These are phyloP conservation scores for Xylariaceae sp. DNA, from an alignment of 2,329 filamentous ascomycete species.

Conservation along the genomic window DNA sequence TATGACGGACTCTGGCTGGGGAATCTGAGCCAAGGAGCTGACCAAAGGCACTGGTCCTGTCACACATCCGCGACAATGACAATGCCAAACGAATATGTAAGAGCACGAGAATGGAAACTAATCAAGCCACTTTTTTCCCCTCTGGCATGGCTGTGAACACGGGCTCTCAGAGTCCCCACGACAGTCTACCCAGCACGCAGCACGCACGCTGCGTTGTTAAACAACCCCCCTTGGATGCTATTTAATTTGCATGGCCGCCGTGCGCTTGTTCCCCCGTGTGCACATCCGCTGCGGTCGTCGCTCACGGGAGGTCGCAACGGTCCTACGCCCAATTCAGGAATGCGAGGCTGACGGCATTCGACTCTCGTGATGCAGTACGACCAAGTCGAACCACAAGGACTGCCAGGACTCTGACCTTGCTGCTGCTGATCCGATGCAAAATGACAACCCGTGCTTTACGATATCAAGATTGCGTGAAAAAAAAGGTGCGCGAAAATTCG, in stretches of 20 bases:
- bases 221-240: background rate
- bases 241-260: slow-evolving; percentile 1
- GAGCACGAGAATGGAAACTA: slow-evolving; percentile 3
- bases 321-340: slow-evolving; percentile 15
- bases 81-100: slow-evolving; percentile 4
- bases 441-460: background rate
- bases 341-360: slow-evolving; percentile 19
- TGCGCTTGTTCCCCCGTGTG: slow-evolving; percentile 7
- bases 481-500: background rate
- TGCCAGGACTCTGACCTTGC: slow-evolving; percentile 1
- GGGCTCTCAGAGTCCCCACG: background rate
- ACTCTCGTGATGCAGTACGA: slow-evolving; percentile 6
- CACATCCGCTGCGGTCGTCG: slow-evolving; percentile 7
- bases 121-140: slow-evolving; percentile 10
- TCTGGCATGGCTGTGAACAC: slow-evolving; percentile 7
- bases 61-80: slow-evolving; percentile 11
- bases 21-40: slow-evolving; percentile 1
- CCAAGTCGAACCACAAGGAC: slow-evolving; percentile 4
- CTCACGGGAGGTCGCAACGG: slow-evolving; percentile 11
- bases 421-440: background rate
- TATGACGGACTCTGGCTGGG: background rate
- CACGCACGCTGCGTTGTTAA: background rate
- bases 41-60: slow-evolving; percentile 1
- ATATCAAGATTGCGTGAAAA: background rate
- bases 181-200: background rate